These are phyloP conservation scores for Colletotrichum eleusines DNA, from an alignment of 2,329 filamentous ascomycete species.

Conservation along the genomic window DNA sequence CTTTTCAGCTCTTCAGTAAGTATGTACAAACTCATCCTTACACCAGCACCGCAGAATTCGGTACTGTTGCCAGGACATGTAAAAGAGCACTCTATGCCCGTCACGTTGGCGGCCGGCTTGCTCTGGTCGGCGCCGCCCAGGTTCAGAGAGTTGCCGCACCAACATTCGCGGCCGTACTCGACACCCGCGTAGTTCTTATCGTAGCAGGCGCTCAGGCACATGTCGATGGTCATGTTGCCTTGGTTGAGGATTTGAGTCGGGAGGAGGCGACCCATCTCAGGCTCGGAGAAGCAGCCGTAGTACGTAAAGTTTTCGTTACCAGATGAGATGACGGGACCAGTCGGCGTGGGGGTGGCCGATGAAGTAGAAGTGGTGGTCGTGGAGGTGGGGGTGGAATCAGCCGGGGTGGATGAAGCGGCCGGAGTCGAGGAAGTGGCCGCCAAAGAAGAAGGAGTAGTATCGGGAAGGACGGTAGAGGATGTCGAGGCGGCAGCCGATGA, in stretches of 20 bases:
- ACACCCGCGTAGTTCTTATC: slow-evolving; percentile 42
- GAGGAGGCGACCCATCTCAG: slow-evolving; percentile 50
- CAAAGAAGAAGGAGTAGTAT: not conserved
- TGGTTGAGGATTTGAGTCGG: slow-evolving; percentile 48
- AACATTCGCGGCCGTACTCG: slow-evolving; percentile 44
- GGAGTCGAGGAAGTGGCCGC: not conserved
- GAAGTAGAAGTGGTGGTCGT: slow-evolving; percentile 4
- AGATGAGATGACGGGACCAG: slow-evolving; percentile 47
- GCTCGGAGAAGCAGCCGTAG: slow-evolving; percentile 53
- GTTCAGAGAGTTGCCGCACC: slow-evolving; percentile 45
- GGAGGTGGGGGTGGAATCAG: not conserved
- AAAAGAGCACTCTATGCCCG: slow-evolving; percentile 39
- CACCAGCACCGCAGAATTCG: slow-evolving; percentile 43
- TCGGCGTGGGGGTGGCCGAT: slow-evolving; percentile 42
- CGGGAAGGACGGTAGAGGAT: not conserved
- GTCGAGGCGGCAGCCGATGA: not conserved
- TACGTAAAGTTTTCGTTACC: slow-evolving; percentile 55
- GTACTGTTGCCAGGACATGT: slow-evolving; percentile 39
- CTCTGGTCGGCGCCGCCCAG: slow-evolving; percentile 40
- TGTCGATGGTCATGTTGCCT: slow-evolving; percentile 42
- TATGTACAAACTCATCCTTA: slow-evolving; percentile 51
- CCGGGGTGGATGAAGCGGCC: not conserved
- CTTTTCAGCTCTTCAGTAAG: slow-evolving; percentile 20
- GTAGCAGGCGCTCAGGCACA: slow-evolving; percentile 41
- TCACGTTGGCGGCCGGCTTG: slow-evolving; percentile 40